Evolutionary conservation across 2,329 filamentous ascomycete species (phyloP), one percentile per base, ranked within the genome.

Genomic region (Alternaria ventricosa): DNA sequence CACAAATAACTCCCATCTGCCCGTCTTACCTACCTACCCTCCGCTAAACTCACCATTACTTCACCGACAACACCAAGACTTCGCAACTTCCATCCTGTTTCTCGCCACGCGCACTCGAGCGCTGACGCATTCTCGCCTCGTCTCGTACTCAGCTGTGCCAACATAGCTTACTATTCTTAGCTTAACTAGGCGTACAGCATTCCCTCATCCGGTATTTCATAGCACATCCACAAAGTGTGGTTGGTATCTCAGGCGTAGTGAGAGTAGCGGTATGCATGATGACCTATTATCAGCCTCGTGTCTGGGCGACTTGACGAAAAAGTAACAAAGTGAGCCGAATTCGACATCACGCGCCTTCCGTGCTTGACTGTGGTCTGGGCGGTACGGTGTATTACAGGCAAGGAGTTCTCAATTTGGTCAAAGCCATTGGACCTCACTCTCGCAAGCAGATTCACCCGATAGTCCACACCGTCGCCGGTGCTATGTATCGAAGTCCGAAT

Each of bases 221-320:
- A 64, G 56, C 30, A 54, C 53, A 36, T 51, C 33, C n/a, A 54
- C 30, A 49, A 27, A 23, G 12, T 22, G 55, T 55, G 55, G 50
- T 47, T 44, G 54, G 44, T 23, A 55, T 58, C 57, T 59, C 22
- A 28, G 36, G 47, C 23, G 41, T 44, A 36, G 54, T 60, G 61
- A 63, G 63, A 67, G 63, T 58, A 67, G 68, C 68, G 64, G 61
- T 67, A 70, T 68, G 66, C 64, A 65, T 51, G 8, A 45, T 55
- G 61, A 64, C 60, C 66, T 70, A 70, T 68, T 64, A 62, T 59
- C 53, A 62, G 64, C 51, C 36, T 44, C 33, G 47, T 55, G 22
- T 33, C 43, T 55, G 60, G 55, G 27, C 55, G 36, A 55, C 49
- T 55, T 36, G 28, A 61, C 54, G 11, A 57, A 36, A 44, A 27